Evolutionary conservation across 164 flowering plant species (phyloP).

Genomic region (Houttuynia cordata): DNA sequence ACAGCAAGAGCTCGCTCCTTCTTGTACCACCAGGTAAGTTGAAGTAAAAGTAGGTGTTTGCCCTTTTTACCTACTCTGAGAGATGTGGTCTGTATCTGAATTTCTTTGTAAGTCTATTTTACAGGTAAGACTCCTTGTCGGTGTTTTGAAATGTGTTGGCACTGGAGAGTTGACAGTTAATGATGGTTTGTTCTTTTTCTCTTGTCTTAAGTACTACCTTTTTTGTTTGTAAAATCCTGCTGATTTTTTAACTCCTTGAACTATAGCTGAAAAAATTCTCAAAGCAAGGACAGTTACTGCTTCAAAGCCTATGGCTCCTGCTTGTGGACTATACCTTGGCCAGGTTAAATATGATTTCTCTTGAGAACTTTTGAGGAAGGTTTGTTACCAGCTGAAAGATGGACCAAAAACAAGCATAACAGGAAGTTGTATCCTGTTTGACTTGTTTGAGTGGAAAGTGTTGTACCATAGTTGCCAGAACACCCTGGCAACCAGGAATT

Average conservation of each 20-base stretch:
- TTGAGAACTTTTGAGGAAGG: constrained; percentile 8
- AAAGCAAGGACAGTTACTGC: constrained; percentile 61
- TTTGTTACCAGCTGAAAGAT: background rate
- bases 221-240: background rate
- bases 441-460: no score
- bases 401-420: background rate
- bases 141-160: constrained; percentile 78
- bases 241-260: background rate
- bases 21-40: constrained; percentile 85
- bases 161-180: constrained; percentile 50
- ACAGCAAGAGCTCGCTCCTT: constrained; percentile 84
- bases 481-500: no score
- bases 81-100: background rate
- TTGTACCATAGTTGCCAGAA: no score
- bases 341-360: constrained; percentile 69
- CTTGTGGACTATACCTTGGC: constrained; percentile 87
- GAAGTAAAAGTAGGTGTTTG: background rate
- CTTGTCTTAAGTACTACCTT: background rate
- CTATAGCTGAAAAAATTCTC: constrained; percentile 69
- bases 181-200: constrained; percentile 40
- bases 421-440: no score
- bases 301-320: constrained; percentile 93
- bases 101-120: background rate
- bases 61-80: background rate
- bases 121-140: constrained; percentile 89